Percentiles rank a stretch among this genome's conserved stretches.
Conservation (phyloP, 2,329 filamentous ascomycete genomes). For the Trichothecium sympodiale region DNA sequence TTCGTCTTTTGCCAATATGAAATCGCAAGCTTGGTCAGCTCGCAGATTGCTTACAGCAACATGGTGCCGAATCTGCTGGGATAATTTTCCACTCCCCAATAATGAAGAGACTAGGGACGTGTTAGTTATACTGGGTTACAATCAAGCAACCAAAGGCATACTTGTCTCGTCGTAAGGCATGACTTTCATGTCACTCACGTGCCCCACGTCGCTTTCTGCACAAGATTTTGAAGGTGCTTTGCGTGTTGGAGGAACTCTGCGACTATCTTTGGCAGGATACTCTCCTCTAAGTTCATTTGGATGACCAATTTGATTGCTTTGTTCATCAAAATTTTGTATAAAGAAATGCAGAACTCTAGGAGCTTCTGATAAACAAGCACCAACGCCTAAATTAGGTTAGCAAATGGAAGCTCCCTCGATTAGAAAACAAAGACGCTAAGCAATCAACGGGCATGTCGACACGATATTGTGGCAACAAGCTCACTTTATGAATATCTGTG, state of each 20-base stretch:
- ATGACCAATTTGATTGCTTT: slow-evolving; percentile 12
- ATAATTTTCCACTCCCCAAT: slow-evolving; percentile 5
- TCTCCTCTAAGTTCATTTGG: slow-evolving; percentile 12
- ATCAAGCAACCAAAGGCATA: slow-evolving; percentile 5
- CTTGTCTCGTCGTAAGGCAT: slow-evolving; percentile 14
- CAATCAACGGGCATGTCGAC: no score
- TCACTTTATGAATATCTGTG: slow-evolving; percentile 7
- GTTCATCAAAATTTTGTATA: slow-evolving; percentile 12
- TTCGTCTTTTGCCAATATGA: slow-evolving; percentile 4
- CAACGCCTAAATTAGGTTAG: slow-evolving; percentile 10
- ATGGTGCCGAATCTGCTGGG: slow-evolving; percentile 7
- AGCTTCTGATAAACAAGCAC: slow-evolving; percentile 16
- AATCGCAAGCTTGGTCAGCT: slow-evolving; percentile 8
- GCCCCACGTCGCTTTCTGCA: slow-evolving; percentile 13
- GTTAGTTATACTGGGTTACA: background rate
- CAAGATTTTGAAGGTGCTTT: slow-evolving; percentile 12
- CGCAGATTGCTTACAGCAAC: slow-evolving; percentile 5
- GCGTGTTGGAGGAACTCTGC: slow-evolving; percentile 15
- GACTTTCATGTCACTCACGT: slow-evolving; percentile 12
- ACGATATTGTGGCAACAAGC: background rate
- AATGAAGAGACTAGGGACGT: slow-evolving; percentile 2
- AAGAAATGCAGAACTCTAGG: slow-evolving; percentile 13
- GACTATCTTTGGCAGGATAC: slow-evolving; percentile 10
- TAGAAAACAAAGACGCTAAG: no score
- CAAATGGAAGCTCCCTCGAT: no score